Percentiles rank a stretch among this genome's conserved stretches.
Evolutionary conservation across 2,329 filamentous ascomycete species (phyloP).

Genomic region (Alternaria infectoria): DNA sequence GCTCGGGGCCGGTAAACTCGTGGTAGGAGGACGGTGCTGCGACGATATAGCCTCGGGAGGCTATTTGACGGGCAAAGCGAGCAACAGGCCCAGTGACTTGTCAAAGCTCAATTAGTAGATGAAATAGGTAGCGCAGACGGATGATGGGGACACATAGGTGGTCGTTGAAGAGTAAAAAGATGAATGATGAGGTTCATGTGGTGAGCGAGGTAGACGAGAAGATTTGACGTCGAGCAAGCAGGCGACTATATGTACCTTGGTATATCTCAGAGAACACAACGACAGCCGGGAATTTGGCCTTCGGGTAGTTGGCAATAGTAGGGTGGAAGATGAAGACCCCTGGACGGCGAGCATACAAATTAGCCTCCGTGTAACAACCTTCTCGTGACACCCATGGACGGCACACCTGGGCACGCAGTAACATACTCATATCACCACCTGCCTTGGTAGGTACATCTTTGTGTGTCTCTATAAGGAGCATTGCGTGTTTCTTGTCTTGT

Average conservation of each 20-base stretch:
- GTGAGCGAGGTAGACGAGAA: not conserved
- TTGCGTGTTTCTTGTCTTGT: constrained; percentile 35
- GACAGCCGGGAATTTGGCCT: constrained; percentile 88
- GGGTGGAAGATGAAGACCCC: constrained; percentile 92
- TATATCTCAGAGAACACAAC: constrained; percentile 94
- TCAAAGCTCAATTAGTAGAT: not conserved
- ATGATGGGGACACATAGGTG: not conserved
- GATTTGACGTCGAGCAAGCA: not conserved
- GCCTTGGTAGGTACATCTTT: constrained; percentile 66
- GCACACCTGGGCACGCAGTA: not conserved
- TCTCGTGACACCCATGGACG: not conserved
- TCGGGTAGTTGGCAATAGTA: constrained; percentile 80
- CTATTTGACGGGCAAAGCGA: constrained; percentile 89
- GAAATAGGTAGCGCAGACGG: not conserved
- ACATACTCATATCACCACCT: constrained; percentile 65
- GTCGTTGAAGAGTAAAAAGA: not conserved
- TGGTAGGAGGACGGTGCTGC: constrained; percentile 91
- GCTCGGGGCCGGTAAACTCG: constrained; percentile 85
- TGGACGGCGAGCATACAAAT: constrained; percentile 46
- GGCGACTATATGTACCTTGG: constrained; percentile 67
- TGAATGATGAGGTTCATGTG: not conserved
- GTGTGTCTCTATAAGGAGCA: constrained; percentile 66
- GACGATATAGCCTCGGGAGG: constrained; percentile 90
- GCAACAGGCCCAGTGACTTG: constrained; percentile 84
- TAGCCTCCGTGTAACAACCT: not conserved